phyloP scores from a whole-genome alignment of 495 filamentous ascomycete species.

The Daldinia concentrica region DNA sequence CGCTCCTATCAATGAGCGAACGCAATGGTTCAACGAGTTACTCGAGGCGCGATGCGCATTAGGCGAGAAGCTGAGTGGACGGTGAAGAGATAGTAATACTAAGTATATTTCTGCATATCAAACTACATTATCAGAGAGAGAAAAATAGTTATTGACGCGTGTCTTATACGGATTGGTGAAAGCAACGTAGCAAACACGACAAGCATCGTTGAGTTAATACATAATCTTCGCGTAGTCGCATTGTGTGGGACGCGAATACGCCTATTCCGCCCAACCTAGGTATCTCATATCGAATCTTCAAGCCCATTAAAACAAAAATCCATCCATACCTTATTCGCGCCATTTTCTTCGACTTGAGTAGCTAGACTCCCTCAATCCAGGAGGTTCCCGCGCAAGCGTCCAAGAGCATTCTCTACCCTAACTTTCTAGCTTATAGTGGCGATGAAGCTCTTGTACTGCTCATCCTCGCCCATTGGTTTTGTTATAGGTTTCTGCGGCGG shows the following conservation, averaged over 20 bases:
- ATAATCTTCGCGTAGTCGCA: not conserved
- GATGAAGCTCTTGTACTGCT: slow-evolving; percentile 61
- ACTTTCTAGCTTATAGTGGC: slow-evolving; percentile 44
- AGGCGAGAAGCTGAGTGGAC: slow-evolving; percentile 51
- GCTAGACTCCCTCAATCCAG: not conserved
- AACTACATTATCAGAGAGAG: not conserved
- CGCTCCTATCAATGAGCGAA: slow-evolving; percentile 70
- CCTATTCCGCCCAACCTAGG: slow-evolving; percentile 15
- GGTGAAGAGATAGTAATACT: slow-evolving; percentile 8
- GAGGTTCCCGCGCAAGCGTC: slow-evolving; percentile 9
- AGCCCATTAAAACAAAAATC: slow-evolving; percentile 17
- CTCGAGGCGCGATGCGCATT: slow-evolving; percentile 60
- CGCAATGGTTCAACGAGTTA: slow-evolving; percentile 66
- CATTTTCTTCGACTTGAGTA: slow-evolving; percentile 1
- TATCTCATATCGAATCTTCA: slow-evolving; percentile 29
- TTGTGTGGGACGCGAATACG: slow-evolving; percentile 2
- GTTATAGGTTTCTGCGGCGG: slow-evolving; percentile 45
- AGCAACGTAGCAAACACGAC: not conserved
- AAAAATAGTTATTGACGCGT: not conserved
- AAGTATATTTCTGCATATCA: not conserved
- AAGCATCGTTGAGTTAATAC: not conserved
- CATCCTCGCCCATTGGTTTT: slow-evolving; percentile 52
- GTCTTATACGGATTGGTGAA: not conserved
- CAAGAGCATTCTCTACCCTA: slow-evolving; percentile 9
- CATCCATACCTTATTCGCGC: not conserved